Evolutionary conservation across 768 basidiomycete species (phyloP).

Genomic region (Trametes villosa): DNA sequence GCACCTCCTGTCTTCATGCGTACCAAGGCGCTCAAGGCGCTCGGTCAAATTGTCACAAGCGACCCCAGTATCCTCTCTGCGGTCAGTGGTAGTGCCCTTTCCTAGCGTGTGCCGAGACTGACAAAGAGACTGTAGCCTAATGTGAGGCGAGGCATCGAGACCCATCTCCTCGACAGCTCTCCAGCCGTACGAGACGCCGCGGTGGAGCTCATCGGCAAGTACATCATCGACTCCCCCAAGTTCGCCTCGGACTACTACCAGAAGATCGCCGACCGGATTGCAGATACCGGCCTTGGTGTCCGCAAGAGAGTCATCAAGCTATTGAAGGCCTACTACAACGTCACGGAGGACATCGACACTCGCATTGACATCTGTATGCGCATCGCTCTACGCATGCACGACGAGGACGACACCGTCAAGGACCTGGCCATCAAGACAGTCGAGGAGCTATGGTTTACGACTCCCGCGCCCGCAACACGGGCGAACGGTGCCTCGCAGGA

Average conservation of each 20-base stretch:
- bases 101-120: background rate
- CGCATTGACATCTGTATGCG: slow-evolving; percentile 81
- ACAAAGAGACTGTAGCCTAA: slow-evolving; percentile 50
- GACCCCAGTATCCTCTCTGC: slow-evolving; percentile 82
- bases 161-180: slow-evolving; percentile 87
- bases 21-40: slow-evolving; percentile 89
- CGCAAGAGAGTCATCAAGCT: slow-evolving; percentile 96
- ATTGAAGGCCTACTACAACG: slow-evolving; percentile 77
- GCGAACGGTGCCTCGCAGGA: slow-evolving; percentile 41
- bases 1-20: slow-evolving; percentile 89
- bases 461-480: slow-evolving; percentile 17
- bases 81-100: slow-evolving; percentile 49
- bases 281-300: slow-evolving; percentile 91
- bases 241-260: slow-evolving; percentile 91
- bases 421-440: slow-evolving; percentile 89
- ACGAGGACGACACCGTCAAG: slow-evolving; percentile 95
- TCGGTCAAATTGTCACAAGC: slow-evolving; percentile 87
- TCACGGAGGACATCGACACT: slow-evolving; percentile 60
- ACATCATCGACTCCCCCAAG: slow-evolving; percentile 86
- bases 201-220: slow-evolving; percentile 97
- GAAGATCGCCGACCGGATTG: slow-evolving; percentile 87
- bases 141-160: slow-evolving; percentile 87
- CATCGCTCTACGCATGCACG: slow-evolving; percentile 82
- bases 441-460: slow-evolving; percentile 88
- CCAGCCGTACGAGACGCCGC: slow-evolving; percentile 96